Conservation (phyloP, 306 rosid species). For the Rubus idaeus region DNA sequence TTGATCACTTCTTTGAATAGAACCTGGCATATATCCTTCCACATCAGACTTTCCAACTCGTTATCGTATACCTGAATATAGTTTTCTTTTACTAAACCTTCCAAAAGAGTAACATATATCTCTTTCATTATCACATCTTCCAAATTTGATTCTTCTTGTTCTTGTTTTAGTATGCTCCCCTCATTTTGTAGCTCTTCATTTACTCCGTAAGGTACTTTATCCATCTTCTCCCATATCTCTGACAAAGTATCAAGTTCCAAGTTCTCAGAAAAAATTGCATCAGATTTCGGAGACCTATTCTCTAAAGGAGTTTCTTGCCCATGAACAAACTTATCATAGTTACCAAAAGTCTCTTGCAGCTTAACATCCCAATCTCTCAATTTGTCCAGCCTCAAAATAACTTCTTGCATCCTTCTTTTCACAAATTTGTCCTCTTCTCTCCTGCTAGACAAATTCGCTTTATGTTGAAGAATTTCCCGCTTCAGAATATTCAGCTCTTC, state of each 20-base stretch:
- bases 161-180: conserved; percentile 23
- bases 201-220: conserved; percentile 24
- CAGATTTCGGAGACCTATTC: conserved; percentile 16
- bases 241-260: conserved; percentile 26
- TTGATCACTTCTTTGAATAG: conserved; percentile 32
- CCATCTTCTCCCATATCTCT: conserved; percentile 41
- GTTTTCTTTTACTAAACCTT: conserved; percentile 31
- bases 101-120: conserved; percentile 25
- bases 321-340: background rate
- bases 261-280: conserved; percentile 14
- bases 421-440: conserved; percentile 39
- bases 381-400: conserved; percentile 43
- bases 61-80: conserved; percentile 5
- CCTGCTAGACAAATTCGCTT: conserved; percentile 24
- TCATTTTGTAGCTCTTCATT: conserved; percentile 28
- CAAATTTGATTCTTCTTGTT: conserved; percentile 33
- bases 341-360: conserved; percentile 18
- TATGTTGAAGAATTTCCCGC: conserved; percentile 40
- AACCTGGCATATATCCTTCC: conserved; percentile 32
- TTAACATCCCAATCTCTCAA: conserved; percentile 41
- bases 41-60: conserved; percentile 42
- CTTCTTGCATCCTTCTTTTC: conserved; percentile 40
- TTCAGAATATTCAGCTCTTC: conserved; percentile 47
- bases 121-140: conserved; percentile 27
- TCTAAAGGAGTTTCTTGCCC: conserved; percentile 19